Conservation (phyloP, 2,329 filamentous ascomycete genomes). For the Diplodia scrobiculata region DNA sequence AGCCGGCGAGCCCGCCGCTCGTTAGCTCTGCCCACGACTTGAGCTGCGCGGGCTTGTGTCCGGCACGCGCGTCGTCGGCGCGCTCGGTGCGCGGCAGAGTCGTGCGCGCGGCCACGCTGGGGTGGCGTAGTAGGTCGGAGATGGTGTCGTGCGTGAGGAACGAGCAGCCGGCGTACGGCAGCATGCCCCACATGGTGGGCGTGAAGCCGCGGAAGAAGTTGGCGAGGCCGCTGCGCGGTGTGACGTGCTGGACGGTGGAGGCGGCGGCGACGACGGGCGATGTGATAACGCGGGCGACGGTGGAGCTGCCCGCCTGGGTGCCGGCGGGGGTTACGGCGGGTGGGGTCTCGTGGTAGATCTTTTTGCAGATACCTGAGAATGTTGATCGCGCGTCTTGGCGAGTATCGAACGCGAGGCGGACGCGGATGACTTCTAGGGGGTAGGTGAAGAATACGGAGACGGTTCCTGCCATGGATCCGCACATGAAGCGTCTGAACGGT, state of each 20-base stretch:
- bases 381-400: slow-evolving; percentile 70
- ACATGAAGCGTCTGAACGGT: slow-evolving; percentile 70
- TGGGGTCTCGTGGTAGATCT: slow-evolving; percentile 76
- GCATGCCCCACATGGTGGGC: slow-evolving; percentile 88
- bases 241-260: slow-evolving; percentile 54
- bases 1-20: slow-evolving; percentile 80
- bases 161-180: slow-evolving; percentile 93
- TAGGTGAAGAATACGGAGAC: slow-evolving; percentile 96
- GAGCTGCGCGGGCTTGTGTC: slow-evolving; percentile 67
- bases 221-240: slow-evolving; percentile 67
- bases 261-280: slow-evolving; percentile 47
- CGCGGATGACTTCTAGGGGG: slow-evolving; percentile 87
- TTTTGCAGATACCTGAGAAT: slow-evolving; percentile 73
- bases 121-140: slow-evolving; percentile 77
- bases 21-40: slow-evolving; percentile 83
- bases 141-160: slow-evolving; percentile 93
- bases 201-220: slow-evolving; percentile 97
- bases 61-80: slow-evolving; percentile 42
- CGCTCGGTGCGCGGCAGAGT: slow-evolving; percentile 64
- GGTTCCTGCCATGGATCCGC: slow-evolving; percentile 76
- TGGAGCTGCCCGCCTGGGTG: slow-evolving; percentile 34
- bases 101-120: slow-evolving; percentile 69
- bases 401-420: slow-evolving; percentile 93
- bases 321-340: slow-evolving; percentile 35
- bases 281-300: slow-evolving; percentile 47